Base-by-base conservation (phyloP, 768 basidiomycete species). In the Boletus reticuloceps region DNA sequence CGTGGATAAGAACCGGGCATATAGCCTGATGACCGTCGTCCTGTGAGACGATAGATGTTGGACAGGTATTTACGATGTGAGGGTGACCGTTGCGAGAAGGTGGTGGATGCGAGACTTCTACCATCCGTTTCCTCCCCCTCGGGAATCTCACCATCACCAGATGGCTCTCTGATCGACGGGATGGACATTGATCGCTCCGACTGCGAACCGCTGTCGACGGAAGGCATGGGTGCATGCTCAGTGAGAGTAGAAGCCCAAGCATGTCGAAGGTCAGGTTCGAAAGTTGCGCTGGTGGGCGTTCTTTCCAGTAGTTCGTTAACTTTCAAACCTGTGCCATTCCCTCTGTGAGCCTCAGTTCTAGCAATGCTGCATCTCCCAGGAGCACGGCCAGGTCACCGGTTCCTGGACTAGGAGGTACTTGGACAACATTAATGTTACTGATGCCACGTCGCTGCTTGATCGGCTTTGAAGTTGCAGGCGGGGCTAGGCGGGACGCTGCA, bases 311-410 rank as follows among this genome's bases (percentile, higher is more conserved):
- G 45, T 7, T 58, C 60, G 7, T 58, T 65, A 10, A 53, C 20
- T 29, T 29, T 64, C 25, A 22, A 40, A 16, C 58, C 37, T 17
- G 19, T 22, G 6, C 39, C 11, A 47, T 78, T 5, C 83, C 83
- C 29, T 74, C 73, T 41, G 75, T 75, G 39, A 88, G 70, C 53
- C 75, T 75, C 63, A 76, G 65, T 71, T 87, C 85, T 45, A 88
- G 65, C 50, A 81, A 61, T 31, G 84, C 81, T 8, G 86, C 82
- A 48, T 85, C 81, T 42, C 81, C 79, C 27, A 87, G 63, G 45
- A 88, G 69, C 32, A 73, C 67, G 5, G 80, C 75, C 52, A 88
- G 64, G 44, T 88, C 86, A 3, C 78, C 79, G 32, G 59, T 70
- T 8, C 77, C 80, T 32, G 82, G 81, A 62, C 75, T 84, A 25